Percentiles rank a stretch among this genome's conserved stretches.
Evolutionary conservation across 345 rosid species (phyloP).

Genomic region (Ailanthus altissimus): DNA sequence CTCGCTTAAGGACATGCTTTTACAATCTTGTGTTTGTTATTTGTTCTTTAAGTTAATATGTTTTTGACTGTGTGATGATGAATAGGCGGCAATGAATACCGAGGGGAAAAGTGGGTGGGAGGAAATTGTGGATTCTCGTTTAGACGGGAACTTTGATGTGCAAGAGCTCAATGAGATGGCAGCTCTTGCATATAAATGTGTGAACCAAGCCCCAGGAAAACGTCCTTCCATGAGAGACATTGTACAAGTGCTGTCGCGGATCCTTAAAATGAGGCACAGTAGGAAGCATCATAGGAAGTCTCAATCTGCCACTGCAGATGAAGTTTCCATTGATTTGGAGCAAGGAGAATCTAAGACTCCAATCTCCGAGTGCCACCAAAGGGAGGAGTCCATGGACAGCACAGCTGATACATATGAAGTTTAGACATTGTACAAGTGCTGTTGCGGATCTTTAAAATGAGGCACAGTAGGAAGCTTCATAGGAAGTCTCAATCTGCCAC

Average conservation of each 20-base stretch:
- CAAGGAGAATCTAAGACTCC: conserved; percentile 41
- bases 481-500: conserved; percentile 46
- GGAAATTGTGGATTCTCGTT: conserved; percentile 83
- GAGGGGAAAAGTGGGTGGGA: conserved; percentile 97
- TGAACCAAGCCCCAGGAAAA: conserved; percentile 69
- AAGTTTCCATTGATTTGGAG: conserved; percentile 48
- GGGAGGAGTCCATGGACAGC: conserved; percentile 76
- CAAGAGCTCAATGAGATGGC: conserved; percentile 89
- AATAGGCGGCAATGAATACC: conserved; percentile 83
- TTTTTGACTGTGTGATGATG: conserved; percentile 14
- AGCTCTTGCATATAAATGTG: conserved; percentile 82
- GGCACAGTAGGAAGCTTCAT: conserved; percentile 64
- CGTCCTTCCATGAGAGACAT: conserved; percentile 95
- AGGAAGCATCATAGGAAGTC: conserved; percentile 62
- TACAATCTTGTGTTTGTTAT: not conserved
- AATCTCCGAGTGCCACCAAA: conserved; percentile 39
- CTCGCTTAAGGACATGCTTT: not conserved
- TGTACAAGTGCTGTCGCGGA: conserved; percentile 77
- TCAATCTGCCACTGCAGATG: conserved; percentile 45
- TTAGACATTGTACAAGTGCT: conserved; percentile 90
- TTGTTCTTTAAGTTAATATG: not conserved
- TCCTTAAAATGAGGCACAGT: conserved; percentile 61
- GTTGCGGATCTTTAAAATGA: conserved; percentile 60
- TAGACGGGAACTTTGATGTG: conserved; percentile 69
- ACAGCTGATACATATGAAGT: conserved; percentile 50